Evolutionary conservation across 768 basidiomycete genomes (phyloP).

Genomic region (Boletellus ananas): DNA sequence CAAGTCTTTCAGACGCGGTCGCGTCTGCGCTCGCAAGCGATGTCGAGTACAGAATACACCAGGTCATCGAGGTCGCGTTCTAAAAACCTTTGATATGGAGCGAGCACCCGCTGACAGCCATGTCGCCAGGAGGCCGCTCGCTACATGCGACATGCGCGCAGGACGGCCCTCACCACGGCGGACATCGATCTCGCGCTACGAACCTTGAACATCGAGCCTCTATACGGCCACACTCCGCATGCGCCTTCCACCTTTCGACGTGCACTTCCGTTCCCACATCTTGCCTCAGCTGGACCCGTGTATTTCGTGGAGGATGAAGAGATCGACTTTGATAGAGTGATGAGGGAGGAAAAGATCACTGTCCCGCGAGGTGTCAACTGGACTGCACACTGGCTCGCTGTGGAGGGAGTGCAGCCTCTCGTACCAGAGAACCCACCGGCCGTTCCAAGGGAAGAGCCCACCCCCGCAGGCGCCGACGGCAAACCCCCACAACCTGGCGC

Average conservation of each 20-base stretch:
- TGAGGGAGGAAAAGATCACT: conserved; percentile 81
- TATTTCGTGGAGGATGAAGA: conserved; percentile 97
- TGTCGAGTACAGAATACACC: conserved; percentile 94
- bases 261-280: conserved; percentile 44
- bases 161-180: conserved; percentile 83
- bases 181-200: conserved; percentile 95
- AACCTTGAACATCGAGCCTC: conserved; percentile 92
- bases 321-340: conserved; percentile 89
- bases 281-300: conserved; percentile 58
- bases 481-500: conserved; percentile 30
- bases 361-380: conserved; percentile 79
- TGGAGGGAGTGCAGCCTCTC: conserved; percentile 96
- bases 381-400: conserved; percentile 97
- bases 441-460: conserved; percentile 53
- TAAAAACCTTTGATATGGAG: not conserved
- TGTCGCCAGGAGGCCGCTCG: conserved; percentile 75
- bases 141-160: conserved; percentile 91
- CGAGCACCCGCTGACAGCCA: not conserved
- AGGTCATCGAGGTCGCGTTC: conserved; percentile 77
- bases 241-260: conserved; percentile 39
- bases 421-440: conserved; percentile 95
- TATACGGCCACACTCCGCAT: conserved; percentile 58
- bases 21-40: conserved; percentile 88
- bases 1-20: conserved; percentile 70
- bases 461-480: conserved; percentile 22